phyloP scores from a whole-genome alignment of 2,329 filamentous ascomycete genomes.

The Pyrenophora seminiperda region DNA sequence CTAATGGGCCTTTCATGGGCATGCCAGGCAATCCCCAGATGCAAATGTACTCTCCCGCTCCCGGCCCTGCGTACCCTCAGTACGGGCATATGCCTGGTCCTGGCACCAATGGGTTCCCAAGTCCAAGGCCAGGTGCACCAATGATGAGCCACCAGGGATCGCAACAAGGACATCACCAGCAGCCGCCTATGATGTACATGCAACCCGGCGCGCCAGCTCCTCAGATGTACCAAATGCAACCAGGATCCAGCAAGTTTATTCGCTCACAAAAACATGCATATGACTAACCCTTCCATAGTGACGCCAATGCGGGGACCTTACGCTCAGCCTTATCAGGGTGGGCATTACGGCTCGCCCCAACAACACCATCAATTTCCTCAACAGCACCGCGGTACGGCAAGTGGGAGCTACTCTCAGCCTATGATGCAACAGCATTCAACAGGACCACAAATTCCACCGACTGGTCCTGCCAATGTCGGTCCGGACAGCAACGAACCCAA shows the following conservation, averaged over 20 bases:
- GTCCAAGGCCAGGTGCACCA: conserved; percentile 77
- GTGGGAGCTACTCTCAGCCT: conserved; percentile 49
- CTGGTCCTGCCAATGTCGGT: conserved; percentile 43
- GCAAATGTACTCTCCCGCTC: conserved; percentile 76
- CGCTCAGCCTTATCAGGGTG: conserved; percentile 47
- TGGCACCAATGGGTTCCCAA: conserved; percentile 80
- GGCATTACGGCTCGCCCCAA: conserved; percentile 48
- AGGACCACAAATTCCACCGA: conserved; percentile 43
- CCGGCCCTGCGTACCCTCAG: conserved; percentile 70
- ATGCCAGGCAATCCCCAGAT: conserved; percentile 73
- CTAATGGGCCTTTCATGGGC: conserved; percentile 71
- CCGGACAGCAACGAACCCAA: conserved; percentile 46
- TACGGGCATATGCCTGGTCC: conserved; percentile 57
- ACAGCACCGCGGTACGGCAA: conserved; percentile 49
- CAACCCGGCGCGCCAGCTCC: conserved; percentile 77
- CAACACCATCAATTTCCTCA: conserved; percentile 49
- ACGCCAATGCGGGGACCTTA: conserved; percentile 48
- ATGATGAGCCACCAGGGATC: conserved; percentile 97
- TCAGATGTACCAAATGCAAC: conserved; percentile 74
- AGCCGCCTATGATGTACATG: conserved; percentile 71
- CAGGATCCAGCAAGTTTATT: conserved; percentile 71
- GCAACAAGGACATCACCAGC: conserved; percentile 78
- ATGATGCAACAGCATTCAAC: conserved; percentile 51
- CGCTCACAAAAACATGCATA: neutral
- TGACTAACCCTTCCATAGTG: conserved; percentile 36